Evolutionary conservation across 345 rosid species (phyloP).

Genomic region (Streptanthus diversifolius): DNA sequence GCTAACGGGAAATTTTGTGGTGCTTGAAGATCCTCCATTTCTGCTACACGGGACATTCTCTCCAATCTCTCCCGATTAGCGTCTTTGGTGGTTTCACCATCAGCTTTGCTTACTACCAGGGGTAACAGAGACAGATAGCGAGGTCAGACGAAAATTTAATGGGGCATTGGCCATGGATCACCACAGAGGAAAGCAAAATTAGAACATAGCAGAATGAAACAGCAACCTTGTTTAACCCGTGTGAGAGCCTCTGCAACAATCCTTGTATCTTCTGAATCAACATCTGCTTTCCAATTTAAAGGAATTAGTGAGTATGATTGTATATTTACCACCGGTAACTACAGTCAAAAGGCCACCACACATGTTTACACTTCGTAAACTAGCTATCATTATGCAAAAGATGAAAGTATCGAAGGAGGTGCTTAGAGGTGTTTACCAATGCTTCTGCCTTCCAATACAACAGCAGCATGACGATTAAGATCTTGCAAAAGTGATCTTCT

Average conservation of each 20-base stretch:
- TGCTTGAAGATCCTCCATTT: constrained; percentile 82
- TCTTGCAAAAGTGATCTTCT: constrained; percentile 73
- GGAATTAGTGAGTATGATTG: constrained; percentile 13
- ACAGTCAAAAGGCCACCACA: not conserved
- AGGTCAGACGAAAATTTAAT: constrained; percentile 7
- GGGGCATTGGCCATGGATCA: not conserved
- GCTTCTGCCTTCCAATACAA: constrained; percentile 83
- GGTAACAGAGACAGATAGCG: not conserved
- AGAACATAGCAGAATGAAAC: constrained; percentile 18
- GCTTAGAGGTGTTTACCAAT: constrained; percentile 45
- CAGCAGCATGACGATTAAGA: constrained; percentile 85
- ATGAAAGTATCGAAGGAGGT: not conserved
- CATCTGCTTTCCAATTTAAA: constrained; percentile 45
- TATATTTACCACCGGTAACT: constrained; percentile 1
- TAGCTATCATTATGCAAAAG: not conserved
- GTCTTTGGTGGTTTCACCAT: constrained; percentile 44
- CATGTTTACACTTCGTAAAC: constrained; percentile 3
- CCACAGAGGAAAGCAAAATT: not conserved
- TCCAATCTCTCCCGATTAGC: constrained; percentile 44
- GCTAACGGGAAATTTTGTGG: constrained; percentile 58
- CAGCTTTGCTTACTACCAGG: constrained; percentile 37
- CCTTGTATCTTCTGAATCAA: constrained; percentile 68
- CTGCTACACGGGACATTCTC: constrained; percentile 54
- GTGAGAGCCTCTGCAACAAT: constrained; percentile 88
- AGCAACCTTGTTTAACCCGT: constrained; percentile 63